phyloP scores from a whole-genome alignment of 2,329 filamentous ascomycete species.

The Trichoderma koningiopsis region DNA sequence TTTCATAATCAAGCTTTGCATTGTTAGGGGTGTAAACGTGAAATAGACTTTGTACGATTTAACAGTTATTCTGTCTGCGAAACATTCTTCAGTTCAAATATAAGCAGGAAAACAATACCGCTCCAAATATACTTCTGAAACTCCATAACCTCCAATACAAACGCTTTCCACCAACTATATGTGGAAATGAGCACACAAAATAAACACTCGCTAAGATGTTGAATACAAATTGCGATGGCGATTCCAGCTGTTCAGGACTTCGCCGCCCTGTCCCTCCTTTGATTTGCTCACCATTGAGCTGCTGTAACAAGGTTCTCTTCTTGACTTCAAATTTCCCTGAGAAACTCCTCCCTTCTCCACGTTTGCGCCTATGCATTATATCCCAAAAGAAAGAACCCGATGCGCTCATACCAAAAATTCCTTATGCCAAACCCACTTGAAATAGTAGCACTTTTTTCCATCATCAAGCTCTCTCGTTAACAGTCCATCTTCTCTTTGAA shows the following conservation, averaged over 20 bases:
- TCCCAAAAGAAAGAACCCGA: neutral
- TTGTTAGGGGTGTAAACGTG: neutral
- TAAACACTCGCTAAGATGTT: neutral
- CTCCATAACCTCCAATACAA: neutral
- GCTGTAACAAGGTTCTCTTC: neutral
- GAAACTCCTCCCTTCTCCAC: neutral
- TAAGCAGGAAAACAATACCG: neutral
- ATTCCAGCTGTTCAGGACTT: neutral
- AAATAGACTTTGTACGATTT: neutral
- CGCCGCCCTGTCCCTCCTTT: neutral
- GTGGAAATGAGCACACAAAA: neutral
- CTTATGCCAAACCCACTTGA: neutral
- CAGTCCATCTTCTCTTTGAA: conserved; percentile 58
- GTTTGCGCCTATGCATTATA: neutral
- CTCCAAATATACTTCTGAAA: neutral
- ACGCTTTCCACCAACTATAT: neutral
- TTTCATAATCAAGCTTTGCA: neutral
- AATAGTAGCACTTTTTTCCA: neutral
- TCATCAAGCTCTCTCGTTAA: conserved; percentile 49
- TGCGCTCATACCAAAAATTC: neutral
- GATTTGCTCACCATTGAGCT: neutral
- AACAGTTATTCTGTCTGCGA: neutral
- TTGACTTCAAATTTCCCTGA: neutral
- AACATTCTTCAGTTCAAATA: neutral
- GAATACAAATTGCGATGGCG: neutral